phyloP scores from a whole-genome alignment of 352 stramenopile species.

The Globisporangium alternatum region DNA sequence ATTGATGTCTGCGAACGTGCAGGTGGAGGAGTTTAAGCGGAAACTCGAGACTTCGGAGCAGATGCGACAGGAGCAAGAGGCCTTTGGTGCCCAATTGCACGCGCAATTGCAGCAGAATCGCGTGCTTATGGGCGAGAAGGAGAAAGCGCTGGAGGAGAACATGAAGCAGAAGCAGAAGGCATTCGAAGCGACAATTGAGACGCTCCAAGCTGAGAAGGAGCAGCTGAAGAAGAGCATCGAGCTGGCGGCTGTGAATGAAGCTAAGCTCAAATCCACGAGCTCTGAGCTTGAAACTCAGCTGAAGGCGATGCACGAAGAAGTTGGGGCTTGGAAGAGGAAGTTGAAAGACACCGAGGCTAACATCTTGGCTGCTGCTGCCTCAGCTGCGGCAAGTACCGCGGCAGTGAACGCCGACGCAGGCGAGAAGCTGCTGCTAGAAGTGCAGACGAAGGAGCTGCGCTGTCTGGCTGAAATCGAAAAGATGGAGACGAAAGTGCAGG shows the following conservation, averaged over 20 bases:
- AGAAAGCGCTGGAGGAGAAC: constrained; percentile 35
- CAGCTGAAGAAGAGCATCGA: constrained; percentile 41
- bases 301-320: constrained; percentile 30
- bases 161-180: constrained; percentile 38
- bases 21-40: constrained; percentile 69
- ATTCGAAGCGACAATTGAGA: constrained; percentile 26
- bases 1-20: constrained; percentile 71
- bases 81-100: constrained; percentile 49
- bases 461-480: constrained; percentile 68
- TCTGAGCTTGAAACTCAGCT: constrained; percentile 35
- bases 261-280: constrained; percentile 27
- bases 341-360: constrained; percentile 23
- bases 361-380: constrained; percentile 5
- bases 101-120: constrained; percentile 51
- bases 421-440: constrained; percentile 59
- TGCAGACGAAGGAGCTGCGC: constrained; percentile 72
- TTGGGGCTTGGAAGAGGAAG: constrained; percentile 40
- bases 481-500: constrained; percentile 58
- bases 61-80: constrained; percentile 61
- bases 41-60: constrained; percentile 65
- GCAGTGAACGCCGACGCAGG: constrained; percentile 27
- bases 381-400: constrained; percentile 3
- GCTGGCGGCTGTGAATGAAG: constrained; percentile 28
- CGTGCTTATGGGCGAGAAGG: constrained; percentile 42
- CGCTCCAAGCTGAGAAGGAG: constrained; percentile 41